phyloP scores from a whole-genome alignment of 441 rosid genomes.

The Euphorbia schlechtendalii region DNA sequence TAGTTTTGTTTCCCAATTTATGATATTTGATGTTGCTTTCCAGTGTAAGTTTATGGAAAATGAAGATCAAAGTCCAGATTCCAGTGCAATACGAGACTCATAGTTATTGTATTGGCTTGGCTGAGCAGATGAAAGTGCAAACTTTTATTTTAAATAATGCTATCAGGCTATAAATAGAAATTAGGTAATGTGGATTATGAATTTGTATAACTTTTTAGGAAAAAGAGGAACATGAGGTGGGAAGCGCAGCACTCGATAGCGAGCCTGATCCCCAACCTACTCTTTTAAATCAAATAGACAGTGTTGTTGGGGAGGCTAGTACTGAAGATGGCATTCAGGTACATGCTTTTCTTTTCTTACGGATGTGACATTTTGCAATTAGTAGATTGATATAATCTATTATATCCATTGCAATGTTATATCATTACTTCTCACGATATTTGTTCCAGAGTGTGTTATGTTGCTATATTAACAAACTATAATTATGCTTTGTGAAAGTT shows the following conservation, averaged over 20 bases:
- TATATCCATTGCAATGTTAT: slow-evolving; percentile 1
- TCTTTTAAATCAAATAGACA: slow-evolving; percentile 30
- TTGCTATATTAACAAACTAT: neutral
- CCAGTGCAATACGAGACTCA: neutral
- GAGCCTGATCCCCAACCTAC: slow-evolving; percentile 40
- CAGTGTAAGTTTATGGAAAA: neutral
- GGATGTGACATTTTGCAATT: neutral
- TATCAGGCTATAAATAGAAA: neutral
- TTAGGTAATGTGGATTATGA: neutral
- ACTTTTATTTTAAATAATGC: neutral
- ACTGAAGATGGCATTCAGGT: slow-evolving; percentile 52
- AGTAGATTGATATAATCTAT: neutral
- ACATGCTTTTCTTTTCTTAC: slow-evolving; percentile 18
- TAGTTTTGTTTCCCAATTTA: neutral
- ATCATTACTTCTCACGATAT: neutral
- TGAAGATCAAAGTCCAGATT: neutral
- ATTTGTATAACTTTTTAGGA: slow-evolving; percentile 26
- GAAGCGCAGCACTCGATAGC: slow-evolving; percentile 31
- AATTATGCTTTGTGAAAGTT: neutral
- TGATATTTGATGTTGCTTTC: slow-evolving; percentile 8
- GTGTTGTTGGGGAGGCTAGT: slow-evolving; percentile 31
- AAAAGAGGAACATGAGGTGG: slow-evolving; percentile 38
- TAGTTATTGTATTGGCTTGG: neutral
- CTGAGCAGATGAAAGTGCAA: neutral
- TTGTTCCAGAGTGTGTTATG: neutral